Evolutionary conservation across 176 grass and related monocot species (phyloP), one percentile per base, ranked within the genome.

Genomic region (Bromus sterilis): DNA sequence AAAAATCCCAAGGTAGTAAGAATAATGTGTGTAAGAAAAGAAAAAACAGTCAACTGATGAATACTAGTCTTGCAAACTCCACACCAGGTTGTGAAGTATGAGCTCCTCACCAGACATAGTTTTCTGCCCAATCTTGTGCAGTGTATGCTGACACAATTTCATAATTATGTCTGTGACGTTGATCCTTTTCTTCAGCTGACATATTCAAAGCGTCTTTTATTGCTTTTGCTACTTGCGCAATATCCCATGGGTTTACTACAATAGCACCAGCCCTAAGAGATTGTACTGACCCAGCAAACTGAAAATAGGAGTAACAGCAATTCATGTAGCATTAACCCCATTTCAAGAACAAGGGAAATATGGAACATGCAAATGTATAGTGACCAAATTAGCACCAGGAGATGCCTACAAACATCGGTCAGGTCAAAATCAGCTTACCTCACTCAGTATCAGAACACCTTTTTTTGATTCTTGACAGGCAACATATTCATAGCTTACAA

Each of bases 221-320:
- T 35, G 90, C 89, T 13, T 55, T 7, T 39, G 95, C 92, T 16
- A 98, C 95, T 58, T 98, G 89, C 2, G 76, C 86, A 42, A 91
- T 93, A 64, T 98, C 88, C 95, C 95, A 98, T 10, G 95, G 95
- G 74, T 98, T 98, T 61, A 98, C 92, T 53, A 95, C 66, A 79
- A 98, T 78, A 21, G 95, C 90, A 87, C 95, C 95, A 20, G 92
- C 86, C 32, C 95, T 84, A 79, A 98, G 90, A 65, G 95, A 98
- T 66, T 98, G 95, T 73, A 92, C 95, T 23, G 95, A 92, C 56
- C 95, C 95, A 37, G 95, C 95, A 95, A 98, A 98, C 95, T 98
- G 81, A 74, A 87, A 86, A 81, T 18, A 66, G 15, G 15, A 81
- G 16, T 35, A 31, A 77, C 26, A 89, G 33, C 9, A 83, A 77